Base-by-base conservation (phyloP, 2,329 filamentous ascomycete genomes). In the Verticillium klebahnii region DNA sequence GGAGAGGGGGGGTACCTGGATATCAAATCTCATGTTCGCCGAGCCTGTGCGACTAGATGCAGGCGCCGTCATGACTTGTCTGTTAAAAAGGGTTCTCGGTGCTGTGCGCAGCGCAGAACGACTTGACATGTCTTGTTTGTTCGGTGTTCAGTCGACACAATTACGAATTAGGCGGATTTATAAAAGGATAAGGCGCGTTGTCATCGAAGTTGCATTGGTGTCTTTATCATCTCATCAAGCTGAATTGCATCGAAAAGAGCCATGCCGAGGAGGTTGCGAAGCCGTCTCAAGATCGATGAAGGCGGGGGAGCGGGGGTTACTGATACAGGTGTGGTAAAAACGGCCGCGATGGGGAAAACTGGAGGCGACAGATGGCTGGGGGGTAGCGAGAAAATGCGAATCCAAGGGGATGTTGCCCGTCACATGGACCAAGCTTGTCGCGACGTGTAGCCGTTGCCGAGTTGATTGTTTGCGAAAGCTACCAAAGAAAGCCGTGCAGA, bases 391-490 rank as follows among this genome's bases (percentile, higher is more conserved):
- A 60, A 52, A 52, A 8, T 52, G 45, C 45, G 45, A 52, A 52
- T 52, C 45, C 45, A 52, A 23, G 45, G 45, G 45, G 45, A 8
- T 23, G 9, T 12, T 52, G 45, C 45, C 45, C 17, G 25, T 55
- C 45, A 59, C 34, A 55, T 56, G 60, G 63, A 62, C 61, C 62
- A 65, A 62, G 61, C 63, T 61, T 61, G 64, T 66, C 64, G 58
- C 40, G 64, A 64, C 56, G 61, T 61, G 59, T 59, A 60, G 64
- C 57, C 56, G 64, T 63, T 56, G 63, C 63, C 62, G 64, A 31
- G 61, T 61, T 63, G 63, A 64, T 65, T 65, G 63, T 66, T 63
- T 65, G 63, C 63, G 63, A 65, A 62, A 63, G 64, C 63, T 66
- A 66, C 61, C 58, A 65, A 59, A 63, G 34, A 63, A 40, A 15